phyloP scores from a whole-genome alignment of 1,139 yeast species.

The Saccharomyces hybrid region DNA sequence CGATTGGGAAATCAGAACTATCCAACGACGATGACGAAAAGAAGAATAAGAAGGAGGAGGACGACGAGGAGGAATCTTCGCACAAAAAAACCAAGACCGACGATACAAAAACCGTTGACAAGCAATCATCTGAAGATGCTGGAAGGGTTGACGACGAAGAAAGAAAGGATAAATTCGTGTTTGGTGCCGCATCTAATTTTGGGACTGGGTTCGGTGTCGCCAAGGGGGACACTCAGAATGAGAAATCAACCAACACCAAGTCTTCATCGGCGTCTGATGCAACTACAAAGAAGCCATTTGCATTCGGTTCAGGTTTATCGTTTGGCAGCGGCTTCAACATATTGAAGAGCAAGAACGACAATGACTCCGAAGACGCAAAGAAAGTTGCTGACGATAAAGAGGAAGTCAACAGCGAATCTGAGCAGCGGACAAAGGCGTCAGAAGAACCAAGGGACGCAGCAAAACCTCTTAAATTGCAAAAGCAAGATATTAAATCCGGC shows the following conservation, averaged over 20 bases:
- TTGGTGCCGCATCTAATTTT: conserved; percentile 48
- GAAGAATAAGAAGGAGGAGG: conserved; percentile 6
- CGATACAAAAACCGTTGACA: conserved; percentile 4
- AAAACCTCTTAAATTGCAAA: conserved; percentile 32
- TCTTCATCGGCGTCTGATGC: neutral
- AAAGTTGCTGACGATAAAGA: conserved; percentile 6
- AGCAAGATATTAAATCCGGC: conserved; percentile 67
- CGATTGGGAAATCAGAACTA: conserved; percentile 2
- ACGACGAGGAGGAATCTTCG: conserved; percentile 5
- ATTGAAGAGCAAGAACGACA: conserved; percentile 16
- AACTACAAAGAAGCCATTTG: conserved; percentile 13
- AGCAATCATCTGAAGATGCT: neutral
- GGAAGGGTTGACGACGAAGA: conserved; percentile 10
- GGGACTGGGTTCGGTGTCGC: conserved; percentile 56
- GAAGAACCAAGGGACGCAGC: neutral
- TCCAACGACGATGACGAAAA: conserved; percentile 4
- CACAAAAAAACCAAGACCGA: conserved; percentile 6
- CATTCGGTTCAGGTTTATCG: conserved; percentile 30
- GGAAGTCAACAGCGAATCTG: conserved; percentile 1
- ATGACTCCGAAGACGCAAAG: conserved; percentile 3
- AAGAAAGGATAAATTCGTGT: conserved; percentile 38
- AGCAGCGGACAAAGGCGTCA: neutral
- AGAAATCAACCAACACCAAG: neutral
- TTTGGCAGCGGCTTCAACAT: conserved; percentile 31
- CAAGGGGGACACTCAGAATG: conserved; percentile 40